Percentiles rank a stretch among this genome's conserved stretches.
phyloP scores from a whole-genome alignment of 768 basidiomycete species.

The Multifurca ochricompacta region DNA sequence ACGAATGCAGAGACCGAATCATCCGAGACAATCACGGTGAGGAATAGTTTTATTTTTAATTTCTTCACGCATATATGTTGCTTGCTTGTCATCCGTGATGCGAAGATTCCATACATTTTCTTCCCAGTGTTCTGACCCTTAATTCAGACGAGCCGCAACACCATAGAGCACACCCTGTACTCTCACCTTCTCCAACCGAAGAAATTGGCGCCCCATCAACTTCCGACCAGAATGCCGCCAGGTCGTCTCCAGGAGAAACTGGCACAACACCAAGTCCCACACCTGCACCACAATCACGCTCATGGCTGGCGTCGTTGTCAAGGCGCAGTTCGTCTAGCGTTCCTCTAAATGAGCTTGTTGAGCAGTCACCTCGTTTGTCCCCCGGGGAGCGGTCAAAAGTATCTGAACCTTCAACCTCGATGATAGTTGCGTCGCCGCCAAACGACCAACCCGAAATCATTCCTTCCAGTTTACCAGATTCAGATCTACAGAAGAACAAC shows the following conservation, averaged over 20 bases:
- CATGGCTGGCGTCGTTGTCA: slow-evolving; percentile 14
- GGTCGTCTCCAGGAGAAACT: not conserved
- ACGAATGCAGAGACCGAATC: not conserved
- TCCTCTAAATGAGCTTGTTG: slow-evolving; percentile 1
- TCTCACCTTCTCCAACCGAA: not conserved
- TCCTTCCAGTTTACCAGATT: not conserved
- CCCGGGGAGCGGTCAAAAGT: not conserved
- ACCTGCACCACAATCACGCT: slow-evolving; percentile 5
- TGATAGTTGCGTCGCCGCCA: not conserved
- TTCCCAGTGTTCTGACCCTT: slow-evolving; percentile 1
- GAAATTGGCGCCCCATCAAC: not conserved
- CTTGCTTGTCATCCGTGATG: not conserved
- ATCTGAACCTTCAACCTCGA: not conserved
- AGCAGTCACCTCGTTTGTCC: not conserved
- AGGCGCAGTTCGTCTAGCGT: slow-evolving; percentile 3
- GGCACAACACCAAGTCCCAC: not conserved
- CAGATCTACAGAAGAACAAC: not conserved
- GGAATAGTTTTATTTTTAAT: not conserved
- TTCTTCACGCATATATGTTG: not conserved
- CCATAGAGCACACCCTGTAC: not conserved
- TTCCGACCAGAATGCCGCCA: not conserved
- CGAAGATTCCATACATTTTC: not conserved
- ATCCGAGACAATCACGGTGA: not conserved
- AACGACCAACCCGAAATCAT: not conserved
- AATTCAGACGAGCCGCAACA: not conserved